Evolutionary conservation across 257 asterid species (phyloP).

Genomic region (Solanum appendiculatum): DNA sequence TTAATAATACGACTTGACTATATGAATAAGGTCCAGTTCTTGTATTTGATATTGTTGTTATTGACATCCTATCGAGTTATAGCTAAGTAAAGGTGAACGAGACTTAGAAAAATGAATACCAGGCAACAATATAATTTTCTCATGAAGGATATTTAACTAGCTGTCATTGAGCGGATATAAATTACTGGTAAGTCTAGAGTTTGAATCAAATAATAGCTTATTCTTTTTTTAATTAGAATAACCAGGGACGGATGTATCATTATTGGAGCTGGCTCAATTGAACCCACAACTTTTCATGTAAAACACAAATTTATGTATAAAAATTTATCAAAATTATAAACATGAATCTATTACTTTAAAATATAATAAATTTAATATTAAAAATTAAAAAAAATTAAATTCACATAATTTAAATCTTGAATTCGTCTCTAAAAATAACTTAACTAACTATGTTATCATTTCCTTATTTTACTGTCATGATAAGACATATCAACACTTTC

Average conservation of each 20-base stretch:
- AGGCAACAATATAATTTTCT: too few species aligned
- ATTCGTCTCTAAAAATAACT: neutral
- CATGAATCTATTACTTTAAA: neutral
- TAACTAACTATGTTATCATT: neutral
- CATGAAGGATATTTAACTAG: too few species aligned
- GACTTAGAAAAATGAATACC: too few species aligned
- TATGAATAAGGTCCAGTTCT: too few species aligned
- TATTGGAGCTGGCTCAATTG: neutral
- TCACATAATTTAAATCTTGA: neutral
- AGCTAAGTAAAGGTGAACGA: too few species aligned
- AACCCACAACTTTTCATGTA: fast-evolving
- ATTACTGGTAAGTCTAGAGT: too few species aligned
- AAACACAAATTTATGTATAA: neutral
- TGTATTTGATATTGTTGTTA: too few species aligned
- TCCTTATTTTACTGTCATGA: neutral
- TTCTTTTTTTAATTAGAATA: too few species aligned
- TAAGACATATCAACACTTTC: neutral
- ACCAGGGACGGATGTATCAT: neutral
- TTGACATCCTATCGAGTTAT: too few species aligned
- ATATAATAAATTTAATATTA: neutral
- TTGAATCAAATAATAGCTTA: too few species aligned
- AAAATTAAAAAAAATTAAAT: neutral
- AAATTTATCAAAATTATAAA: neutral
- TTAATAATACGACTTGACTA: too few species aligned
- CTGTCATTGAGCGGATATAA: too few species aligned